These are phyloP conservation scores for Cryptococcus deneoformans DNA, from an alignment of 1,284 basidiomycete species.

Conservation along the genomic window DNA sequence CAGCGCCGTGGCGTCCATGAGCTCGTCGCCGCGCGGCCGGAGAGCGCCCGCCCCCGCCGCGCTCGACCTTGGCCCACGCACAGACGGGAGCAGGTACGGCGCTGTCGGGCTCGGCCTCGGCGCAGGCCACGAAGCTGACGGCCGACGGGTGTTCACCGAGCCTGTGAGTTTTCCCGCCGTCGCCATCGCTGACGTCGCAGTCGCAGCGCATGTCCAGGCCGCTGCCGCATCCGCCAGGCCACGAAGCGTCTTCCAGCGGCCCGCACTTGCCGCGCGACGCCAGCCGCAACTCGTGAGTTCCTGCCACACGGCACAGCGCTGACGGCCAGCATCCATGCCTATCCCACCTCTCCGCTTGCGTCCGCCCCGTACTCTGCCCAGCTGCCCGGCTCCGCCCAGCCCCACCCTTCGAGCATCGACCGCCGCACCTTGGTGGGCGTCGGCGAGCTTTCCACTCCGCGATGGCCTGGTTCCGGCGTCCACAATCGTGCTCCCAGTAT, in stretches of 20 bases:
- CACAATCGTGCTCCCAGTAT: slow-evolving; percentile 43
- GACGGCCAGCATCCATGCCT: not conserved
- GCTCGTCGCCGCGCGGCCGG: slow-evolving; percentile 23
- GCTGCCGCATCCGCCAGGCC: not conserved
- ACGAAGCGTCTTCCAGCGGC: no score
- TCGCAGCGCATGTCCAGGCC: not conserved
- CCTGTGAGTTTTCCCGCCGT: no score
- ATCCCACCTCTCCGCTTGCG: slow-evolving; percentile 25
- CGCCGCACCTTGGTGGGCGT: slow-evolving; percentile 85
- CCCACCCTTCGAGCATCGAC: slow-evolving; percentile 78
- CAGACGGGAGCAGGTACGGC: slow-evolving; percentile 8
- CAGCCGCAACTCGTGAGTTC: slow-evolving; percentile 22
- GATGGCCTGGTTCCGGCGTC: slow-evolving; percentile 61
- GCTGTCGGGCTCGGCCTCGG: slow-evolving; percentile 6
- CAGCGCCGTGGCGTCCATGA: slow-evolving; percentile 23
- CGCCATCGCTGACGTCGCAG: not conserved
- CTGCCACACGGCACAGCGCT: no score
- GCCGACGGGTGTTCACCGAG: slow-evolving; percentile 12
- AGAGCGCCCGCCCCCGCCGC: slow-evolving; percentile 41
- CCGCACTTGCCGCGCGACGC: slow-evolving; percentile 3
- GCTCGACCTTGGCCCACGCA: slow-evolving; percentile 29
- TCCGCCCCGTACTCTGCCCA: slow-evolving; percentile 20
- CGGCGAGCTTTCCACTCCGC: slow-evolving; percentile 94
- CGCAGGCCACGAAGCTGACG: not conserved
- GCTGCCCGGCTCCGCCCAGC: slow-evolving; percentile 9